Evolutionary conservation across 2,329 filamentous ascomycete genomes (phyloP), one percentile per base, ranked within the genome.

Genomic region (Penicillium sclerotiorum): DNA sequence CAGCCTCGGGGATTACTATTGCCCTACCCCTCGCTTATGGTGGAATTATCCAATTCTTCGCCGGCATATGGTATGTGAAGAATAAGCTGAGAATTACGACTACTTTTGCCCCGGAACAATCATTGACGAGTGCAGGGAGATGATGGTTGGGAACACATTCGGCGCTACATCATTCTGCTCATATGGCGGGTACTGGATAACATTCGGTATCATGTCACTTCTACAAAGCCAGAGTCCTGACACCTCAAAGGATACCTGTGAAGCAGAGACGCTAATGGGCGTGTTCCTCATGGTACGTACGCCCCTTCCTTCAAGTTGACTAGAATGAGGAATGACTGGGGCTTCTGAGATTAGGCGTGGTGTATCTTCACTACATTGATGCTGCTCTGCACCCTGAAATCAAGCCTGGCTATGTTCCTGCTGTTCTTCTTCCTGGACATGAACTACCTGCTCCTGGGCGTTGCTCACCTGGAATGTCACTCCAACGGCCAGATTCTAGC

Each of bases 331-430:
- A n/a, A n/a, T n/a, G n/a, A n/a, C n/a, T n/a, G n/a, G n/a, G 12
- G 38, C 2, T 18, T 8, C 11, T 8, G n/a, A 20, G 21, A 15
- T 20, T 22, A 61, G 59, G 53, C 52, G 11, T 62, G 59, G 56
- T 61, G 57, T 20, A 59, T 61, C 8, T 59, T 62, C 37, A 61
- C 59, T 3, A 62, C 58, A 1, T 25, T 62, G 5, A 56, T 60
- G 52, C 57, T 62, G 12, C 33, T 62, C 1, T 56, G 58, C 33
- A 61, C 54, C 3, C 42, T 62, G 4, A 56, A 49, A 20, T 56
- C 59, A 7, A 58, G 47, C 30, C 21, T 59, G 7, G 59, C 57
- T 5, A 55, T 58, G 48, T 58, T 60, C 30, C 47, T 53, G 2
- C 25, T 60, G 4, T 60, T 60, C 44, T 58, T 61, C 35, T 60